phyloP scores from a whole-genome alignment of 2,329 filamentous ascomycete species.

The Amesomyces nigricolor region DNA sequence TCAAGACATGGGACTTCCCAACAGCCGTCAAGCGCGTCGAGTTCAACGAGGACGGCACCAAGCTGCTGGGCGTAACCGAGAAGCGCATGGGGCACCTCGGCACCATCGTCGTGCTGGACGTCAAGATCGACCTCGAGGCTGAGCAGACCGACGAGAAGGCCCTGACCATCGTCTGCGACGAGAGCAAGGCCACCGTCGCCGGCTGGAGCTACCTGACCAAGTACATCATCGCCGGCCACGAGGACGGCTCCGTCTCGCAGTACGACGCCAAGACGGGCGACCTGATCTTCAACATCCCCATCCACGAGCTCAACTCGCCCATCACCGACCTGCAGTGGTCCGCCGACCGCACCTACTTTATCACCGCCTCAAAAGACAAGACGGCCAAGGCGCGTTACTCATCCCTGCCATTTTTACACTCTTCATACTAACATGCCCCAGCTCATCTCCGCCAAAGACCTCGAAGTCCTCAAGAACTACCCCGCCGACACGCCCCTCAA shows the following conservation, averaged over 20 bases:
- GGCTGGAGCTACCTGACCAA: slow-evolving; percentile 92
- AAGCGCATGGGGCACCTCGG: slow-evolving; percentile 96
- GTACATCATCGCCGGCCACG: slow-evolving; percentile 96
- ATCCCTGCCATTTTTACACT: background rate
- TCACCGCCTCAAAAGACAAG: slow-evolving; percentile 98
- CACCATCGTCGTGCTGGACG: slow-evolving; percentile 88
- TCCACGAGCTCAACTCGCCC: slow-evolving; percentile 75
- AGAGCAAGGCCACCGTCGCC: slow-evolving; percentile 95
- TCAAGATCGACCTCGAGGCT: slow-evolving; percentile 75
- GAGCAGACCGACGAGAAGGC: slow-evolving; percentile 78
- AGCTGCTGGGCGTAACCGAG: slow-evolving; percentile 90
- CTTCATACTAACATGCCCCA: slow-evolving; percentile 11
- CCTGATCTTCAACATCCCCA: slow-evolving; percentile 70
- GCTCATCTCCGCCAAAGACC: slow-evolving; percentile 79
- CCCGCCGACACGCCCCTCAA: slow-evolving; percentile 90
- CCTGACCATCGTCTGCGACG: slow-evolving; percentile 85
- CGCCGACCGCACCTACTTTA: slow-evolving; percentile 91
- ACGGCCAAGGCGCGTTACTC: slow-evolving; percentile 65
- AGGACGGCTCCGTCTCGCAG: slow-evolving; percentile 86
- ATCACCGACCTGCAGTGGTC: slow-evolving; percentile 97
- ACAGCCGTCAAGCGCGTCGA: slow-evolving; percentile 97
- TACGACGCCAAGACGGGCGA: slow-evolving; percentile 93
- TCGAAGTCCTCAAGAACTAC: slow-evolving; percentile 91
- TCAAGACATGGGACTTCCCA: slow-evolving; percentile 97
- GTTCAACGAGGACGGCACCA: slow-evolving; percentile 89